A percentile compares a stretch with the other conserved stretches of the same genome.
Evolutionary conservation across 176 grass and related monocot species (phyloP).

Genomic region (Triticum turgidum): DNA sequence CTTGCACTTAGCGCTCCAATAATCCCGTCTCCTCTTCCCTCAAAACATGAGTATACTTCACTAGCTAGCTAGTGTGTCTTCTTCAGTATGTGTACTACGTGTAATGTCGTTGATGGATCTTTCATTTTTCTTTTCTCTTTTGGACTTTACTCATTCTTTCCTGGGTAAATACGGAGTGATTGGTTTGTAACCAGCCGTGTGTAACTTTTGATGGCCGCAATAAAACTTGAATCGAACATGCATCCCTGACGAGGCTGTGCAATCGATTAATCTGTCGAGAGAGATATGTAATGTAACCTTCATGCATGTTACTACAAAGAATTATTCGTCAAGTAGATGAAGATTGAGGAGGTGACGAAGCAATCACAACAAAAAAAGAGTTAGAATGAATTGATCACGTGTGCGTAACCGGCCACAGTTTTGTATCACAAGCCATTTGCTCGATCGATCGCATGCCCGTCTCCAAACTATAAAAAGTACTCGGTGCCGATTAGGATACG

Average conservation of each 20-base stretch:
- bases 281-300: not conserved
- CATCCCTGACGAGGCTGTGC: too few relatives aligned
- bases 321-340: not conserved
- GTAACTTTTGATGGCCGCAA: constrained; percentile 6
- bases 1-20: constrained; percentile 14
- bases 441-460: not conserved
- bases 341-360: not conserved
- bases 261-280: not conserved
- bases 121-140: not conserved
- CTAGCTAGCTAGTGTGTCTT: not conserved
- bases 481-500: not conserved
- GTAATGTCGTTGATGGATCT: not conserved
- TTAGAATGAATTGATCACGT: not conserved
- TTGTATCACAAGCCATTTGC: not conserved
- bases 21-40: constrained; percentile 31
- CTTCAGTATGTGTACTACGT: not conserved
- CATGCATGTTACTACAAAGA: not conserved
- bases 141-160: constrained; percentile 21
- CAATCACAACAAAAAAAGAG: not conserved
- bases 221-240: not conserved
- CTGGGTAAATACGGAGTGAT: constrained; percentile 37
- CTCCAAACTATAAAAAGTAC: not conserved
- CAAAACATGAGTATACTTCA: not conserved
- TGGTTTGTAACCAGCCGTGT: constrained; percentile 33
- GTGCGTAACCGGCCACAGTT: not conserved